phyloP scores from a whole-genome alignment of 805 yeast species.

The Phaffomyces thermotolerans region DNA sequence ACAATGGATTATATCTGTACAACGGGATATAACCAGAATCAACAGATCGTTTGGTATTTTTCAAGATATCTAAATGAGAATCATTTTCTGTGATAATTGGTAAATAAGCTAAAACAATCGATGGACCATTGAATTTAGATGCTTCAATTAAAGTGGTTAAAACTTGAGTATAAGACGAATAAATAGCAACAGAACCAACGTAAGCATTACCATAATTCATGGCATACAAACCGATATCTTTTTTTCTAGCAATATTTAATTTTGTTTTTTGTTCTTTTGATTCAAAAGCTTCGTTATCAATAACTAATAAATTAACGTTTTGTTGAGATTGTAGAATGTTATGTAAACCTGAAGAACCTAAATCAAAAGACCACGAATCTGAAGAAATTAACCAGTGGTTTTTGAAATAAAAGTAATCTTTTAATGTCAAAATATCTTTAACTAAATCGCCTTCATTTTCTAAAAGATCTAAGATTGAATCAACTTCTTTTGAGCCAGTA shows the following conservation, averaged over 20 bases:
- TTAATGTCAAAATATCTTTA: slow-evolving; percentile 37
- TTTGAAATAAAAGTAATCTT: slow-evolving; percentile 38
- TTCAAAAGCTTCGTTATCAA: slow-evolving; percentile 75
- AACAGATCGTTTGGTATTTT: slow-evolving; percentile 83
- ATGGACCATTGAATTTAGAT: slow-evolving; percentile 82
- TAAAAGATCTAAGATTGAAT: slow-evolving; percentile 8
- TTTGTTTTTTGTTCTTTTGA: slow-evolving; percentile 23
- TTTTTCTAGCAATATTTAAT: slow-evolving; percentile 52
- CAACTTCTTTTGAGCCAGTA: slow-evolving; percentile 25
- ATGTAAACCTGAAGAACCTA: slow-evolving; percentile 89
- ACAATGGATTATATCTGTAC: slow-evolving; percentile 72
- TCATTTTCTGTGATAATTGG: slow-evolving; percentile 65
- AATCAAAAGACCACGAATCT: slow-evolving; percentile 91
- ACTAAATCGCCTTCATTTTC: slow-evolving; percentile 37
- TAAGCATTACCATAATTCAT: slow-evolving; percentile 87
- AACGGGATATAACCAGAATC: slow-evolving; percentile 97
- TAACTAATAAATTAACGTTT: slow-evolving; percentile 76
- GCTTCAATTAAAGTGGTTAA: slow-evolving; percentile 87
- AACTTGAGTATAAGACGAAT: slow-evolving; percentile 89
- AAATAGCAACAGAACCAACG: slow-evolving; percentile 91
- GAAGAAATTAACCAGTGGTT: slow-evolving; percentile 86
- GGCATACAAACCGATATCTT: slow-evolving; percentile 90
- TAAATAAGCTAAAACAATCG: slow-evolving; percentile 82
- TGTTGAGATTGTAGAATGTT: slow-evolving; percentile 67
- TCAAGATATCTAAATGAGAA: slow-evolving; percentile 64